Conservation (phyloP, 495 filamentous ascomycete genomes). For the Acidomyces sp. region DNA sequence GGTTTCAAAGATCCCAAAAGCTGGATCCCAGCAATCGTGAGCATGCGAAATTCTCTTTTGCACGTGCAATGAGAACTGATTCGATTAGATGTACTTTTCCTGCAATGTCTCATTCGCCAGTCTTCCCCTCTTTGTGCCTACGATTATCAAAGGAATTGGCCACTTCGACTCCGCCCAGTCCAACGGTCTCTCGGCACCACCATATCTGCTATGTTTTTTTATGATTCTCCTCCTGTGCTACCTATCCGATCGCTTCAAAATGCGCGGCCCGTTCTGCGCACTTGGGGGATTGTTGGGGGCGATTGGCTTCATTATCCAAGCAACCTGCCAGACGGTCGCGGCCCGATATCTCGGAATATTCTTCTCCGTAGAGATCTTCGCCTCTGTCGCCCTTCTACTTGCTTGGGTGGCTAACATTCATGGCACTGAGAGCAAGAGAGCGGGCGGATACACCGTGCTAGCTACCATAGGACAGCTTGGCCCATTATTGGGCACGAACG, state of each 20-base stretch:
- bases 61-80: too few relatives aligned
- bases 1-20: conserved; percentile 30
- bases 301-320: conserved; percentile 64
- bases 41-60: too few relatives aligned
- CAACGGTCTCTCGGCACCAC: conserved; percentile 71
- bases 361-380: conserved; percentile 26
- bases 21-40: conserved; percentile 39
- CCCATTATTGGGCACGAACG: conserved; percentile 19
- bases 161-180: conserved; percentile 56
- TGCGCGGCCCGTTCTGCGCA: conserved; percentile 57
- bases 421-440: conserved; percentile 17
- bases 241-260: conserved; percentile 58
- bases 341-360: conserved; percentile 27
- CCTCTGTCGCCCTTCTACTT: conserved; percentile 24
- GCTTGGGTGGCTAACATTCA: conserved; percentile 20
- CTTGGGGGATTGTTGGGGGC: conserved; percentile 48
- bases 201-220: conserved; percentile 66
- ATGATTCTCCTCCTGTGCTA: conserved; percentile 53
- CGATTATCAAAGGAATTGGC: conserved; percentile 39
- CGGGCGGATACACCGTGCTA: conserved; percentile 17
- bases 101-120: conserved; percentile 52
- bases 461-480: conserved; percentile 21
- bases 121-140: conserved; percentile 72
- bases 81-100: too few relatives aligned
- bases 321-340: conserved; percentile 24